Evolutionary conservation across 495 filamentous ascomycete genomes (phyloP), one percentile per base, ranked within the genome.

Genomic region (Tricharina praecox): DNA sequence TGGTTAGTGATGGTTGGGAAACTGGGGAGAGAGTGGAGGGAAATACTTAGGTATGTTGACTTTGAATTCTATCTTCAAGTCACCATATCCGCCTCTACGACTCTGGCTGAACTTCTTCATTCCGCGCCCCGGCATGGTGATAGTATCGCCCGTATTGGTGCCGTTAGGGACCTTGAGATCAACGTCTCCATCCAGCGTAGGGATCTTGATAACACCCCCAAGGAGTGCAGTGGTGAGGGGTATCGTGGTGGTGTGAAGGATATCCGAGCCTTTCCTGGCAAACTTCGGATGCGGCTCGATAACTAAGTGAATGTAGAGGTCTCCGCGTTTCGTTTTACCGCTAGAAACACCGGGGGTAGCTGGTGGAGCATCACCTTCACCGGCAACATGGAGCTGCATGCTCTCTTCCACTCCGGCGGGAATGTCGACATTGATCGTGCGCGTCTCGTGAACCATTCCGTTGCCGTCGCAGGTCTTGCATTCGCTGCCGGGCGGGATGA

Each of bases 351-450:
- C 69, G 24, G 13, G 28, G 20, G 16, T 33, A 7, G 30, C 44
- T 0, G 39, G 37, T 9, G 90, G 81, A 11, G 83, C 77, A 62
- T 97, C 86, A 46, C 90, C 90, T 60, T 93, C 85, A 4, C 78
- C 80, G 35, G 69, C 67, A 15, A 97, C 70, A 39, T 82, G 71
- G 55, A 97, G 62, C 36, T 81, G 73, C 87, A 95, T 94, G 32
- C 90, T 86, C 66, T 96, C 88, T 54, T 94, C 90, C 26, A 97
- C 79, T 52, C 90, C 90, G 11, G 79, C 82, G 13, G 90, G 90
- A 41, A 97, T 93, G 53, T 96, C 86, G 16, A 96, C 71, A 35
- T 69, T 77, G 43, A 96, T 69, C 4, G 80, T 82, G 66, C 83
- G 82, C 20, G 76, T 68, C 52, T 88, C 84, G 48, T 81, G 69